Evolutionary conservation across 2,329 filamentous ascomycete species (phyloP).

Genomic region (Colletotrichum scovillei): DNA sequence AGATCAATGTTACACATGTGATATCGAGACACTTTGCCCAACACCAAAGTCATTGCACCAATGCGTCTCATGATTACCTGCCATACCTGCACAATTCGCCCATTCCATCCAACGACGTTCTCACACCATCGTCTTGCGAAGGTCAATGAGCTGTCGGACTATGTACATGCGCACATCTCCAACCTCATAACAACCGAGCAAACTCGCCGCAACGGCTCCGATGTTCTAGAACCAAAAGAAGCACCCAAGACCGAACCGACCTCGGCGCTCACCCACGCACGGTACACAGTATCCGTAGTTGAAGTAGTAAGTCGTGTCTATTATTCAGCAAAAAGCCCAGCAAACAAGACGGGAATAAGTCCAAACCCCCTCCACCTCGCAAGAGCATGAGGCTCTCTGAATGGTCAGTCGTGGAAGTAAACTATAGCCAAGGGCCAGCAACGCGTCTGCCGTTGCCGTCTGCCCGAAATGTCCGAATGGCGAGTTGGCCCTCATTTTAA

Average conservation of each 20-base stretch:
- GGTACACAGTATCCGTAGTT: background rate
- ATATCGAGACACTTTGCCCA: too few relatives aligned
- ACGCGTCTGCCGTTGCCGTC: background rate
- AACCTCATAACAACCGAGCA: background rate
- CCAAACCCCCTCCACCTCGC: background rate
- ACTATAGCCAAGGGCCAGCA: background rate
- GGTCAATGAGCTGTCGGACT: background rate
- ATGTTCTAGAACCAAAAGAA: too few relatives aligned
- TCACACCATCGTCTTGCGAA: too few relatives aligned
- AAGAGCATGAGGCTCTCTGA: background rate
- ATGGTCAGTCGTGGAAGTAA: background rate
- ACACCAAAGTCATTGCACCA: too few relatives aligned
- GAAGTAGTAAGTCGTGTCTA: background rate
- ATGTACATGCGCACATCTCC: background rate
- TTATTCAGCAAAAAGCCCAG: background rate
- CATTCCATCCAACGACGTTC: too few relatives aligned
- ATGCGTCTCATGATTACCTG: too few relatives aligned
- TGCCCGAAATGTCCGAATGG: background rate
- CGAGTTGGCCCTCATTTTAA: background rate
- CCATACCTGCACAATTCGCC: too few relatives aligned
- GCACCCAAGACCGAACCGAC: background rate
- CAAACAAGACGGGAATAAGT: background rate
- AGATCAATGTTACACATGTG: too few relatives aligned
- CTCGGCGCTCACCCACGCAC: background rate
- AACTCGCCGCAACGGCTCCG: background rate